Evolutionary conservation across 2,329 filamentous ascomycete genomes (phyloP).

Genomic region (Clonostachys solani): DNA sequence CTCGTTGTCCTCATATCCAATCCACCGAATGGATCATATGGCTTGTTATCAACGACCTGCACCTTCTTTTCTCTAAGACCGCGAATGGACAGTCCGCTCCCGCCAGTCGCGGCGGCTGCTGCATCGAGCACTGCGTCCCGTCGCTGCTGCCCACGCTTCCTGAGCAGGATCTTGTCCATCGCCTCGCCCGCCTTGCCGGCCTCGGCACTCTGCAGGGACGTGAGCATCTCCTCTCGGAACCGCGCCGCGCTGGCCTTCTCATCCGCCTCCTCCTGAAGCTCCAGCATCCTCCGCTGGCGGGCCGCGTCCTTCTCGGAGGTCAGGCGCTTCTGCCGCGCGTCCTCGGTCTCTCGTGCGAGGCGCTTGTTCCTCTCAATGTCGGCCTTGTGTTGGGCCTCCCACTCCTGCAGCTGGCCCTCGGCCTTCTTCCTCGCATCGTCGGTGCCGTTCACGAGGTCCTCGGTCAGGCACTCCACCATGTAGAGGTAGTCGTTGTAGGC

Average conservation of each 20-base stretch:
- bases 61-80: conserved; percentile 66
- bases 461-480: conserved; percentile 83
- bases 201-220: conserved; percentile 60
- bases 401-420: conserved; percentile 46
- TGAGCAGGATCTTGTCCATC: conserved; percentile 61
- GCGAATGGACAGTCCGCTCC: conserved; percentile 59
- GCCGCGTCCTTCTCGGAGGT: conserved; percentile 64
- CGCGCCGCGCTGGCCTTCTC: conserved; percentile 61
- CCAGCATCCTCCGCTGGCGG: conserved; percentile 53
- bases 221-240: conserved; percentile 64
- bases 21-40: conserved; percentile 87
- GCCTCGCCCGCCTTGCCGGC: conserved; percentile 55
- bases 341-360: conserved; percentile 51
- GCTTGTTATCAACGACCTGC: conserved; percentile 52
- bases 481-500: conserved; percentile 95
- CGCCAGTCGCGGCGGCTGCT: conserved; percentile 3
- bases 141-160: conserved; percentile 61
- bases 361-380: conserved; percentile 60
- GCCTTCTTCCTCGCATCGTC: conserved; percentile 54
- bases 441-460: conserved; percentile 74
- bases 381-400: conserved; percentile 68
- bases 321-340: conserved; percentile 49
- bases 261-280: conserved; percentile 64
- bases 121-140: conserved; percentile 26
- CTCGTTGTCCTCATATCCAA: conserved; percentile 64